A percentile compares a stretch with the other conserved stretches of the same genome.
These are phyloP conservation scores for Rhizopus delemar DNA, from an alignment of 371 early-diverging fungal species.

Conservation along the genomic window DNA sequence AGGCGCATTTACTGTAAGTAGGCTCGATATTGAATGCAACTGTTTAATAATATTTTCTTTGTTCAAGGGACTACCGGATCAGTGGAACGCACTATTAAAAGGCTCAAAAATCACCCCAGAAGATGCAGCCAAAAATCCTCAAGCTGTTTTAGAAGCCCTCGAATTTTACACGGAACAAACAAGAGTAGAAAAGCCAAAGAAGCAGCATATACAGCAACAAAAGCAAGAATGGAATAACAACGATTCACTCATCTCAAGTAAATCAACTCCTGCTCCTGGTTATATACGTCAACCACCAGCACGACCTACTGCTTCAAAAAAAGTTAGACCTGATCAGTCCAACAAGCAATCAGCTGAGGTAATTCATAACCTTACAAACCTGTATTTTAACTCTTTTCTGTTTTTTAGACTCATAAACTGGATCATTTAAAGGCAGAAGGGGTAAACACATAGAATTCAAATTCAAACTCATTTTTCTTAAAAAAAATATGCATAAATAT, in stretches of 20 bases:
- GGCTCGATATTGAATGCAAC: not conserved
- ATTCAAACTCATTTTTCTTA: no score
- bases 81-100: slow-evolving; percentile 91
- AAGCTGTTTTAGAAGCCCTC: slow-evolving; percentile 95
- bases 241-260: slow-evolving; percentile 18
- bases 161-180: slow-evolving; percentile 92
- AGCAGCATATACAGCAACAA: not conserved
- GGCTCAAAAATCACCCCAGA: slow-evolving; percentile 92
- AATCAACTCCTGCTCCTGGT: slow-evolving; percentile 32
- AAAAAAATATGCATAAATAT: not conserved
- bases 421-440: not conserved
- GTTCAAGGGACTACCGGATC: slow-evolving; percentile 84
- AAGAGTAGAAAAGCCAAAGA: slow-evolving; percentile 39
- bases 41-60: not conserved
- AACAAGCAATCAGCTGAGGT: not conserved
- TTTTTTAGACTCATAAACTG: not conserved
- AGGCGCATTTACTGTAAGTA: slow-evolving; percentile 75
- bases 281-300: slow-evolving; percentile 24
- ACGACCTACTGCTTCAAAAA: slow-evolving; percentile 7
- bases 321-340: slow-evolving; percentile 3
- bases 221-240: slow-evolving; percentile 14
- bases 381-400: not conserved
- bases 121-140: slow-evolving; percentile 94
- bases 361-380: not conserved
- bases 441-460: not conserved